Conservation (phyloP, 1,284 basidiomycete species). For the Puccinia triticina region DNA sequence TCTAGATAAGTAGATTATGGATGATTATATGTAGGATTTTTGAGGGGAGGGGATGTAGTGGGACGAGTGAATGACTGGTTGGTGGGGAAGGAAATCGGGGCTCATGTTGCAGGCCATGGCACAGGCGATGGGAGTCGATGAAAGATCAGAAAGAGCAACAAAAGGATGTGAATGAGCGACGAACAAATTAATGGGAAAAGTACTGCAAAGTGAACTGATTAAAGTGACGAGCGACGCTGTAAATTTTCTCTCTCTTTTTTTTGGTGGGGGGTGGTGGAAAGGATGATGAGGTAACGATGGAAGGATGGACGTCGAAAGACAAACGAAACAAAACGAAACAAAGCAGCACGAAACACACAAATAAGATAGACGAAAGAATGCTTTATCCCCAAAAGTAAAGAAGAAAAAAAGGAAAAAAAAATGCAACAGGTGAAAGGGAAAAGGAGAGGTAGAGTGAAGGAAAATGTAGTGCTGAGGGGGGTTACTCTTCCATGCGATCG, state of each 20-base stretch:
- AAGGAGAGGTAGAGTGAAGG: not conserved
- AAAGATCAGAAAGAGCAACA: too few species aligned
- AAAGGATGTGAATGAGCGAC: too few species aligned
- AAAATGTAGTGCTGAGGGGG: not conserved
- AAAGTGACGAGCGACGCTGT: too few species aligned
- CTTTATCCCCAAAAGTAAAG: not conserved
- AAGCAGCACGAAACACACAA: not conserved
- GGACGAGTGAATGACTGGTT: too few species aligned
- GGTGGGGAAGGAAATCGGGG: too few species aligned
- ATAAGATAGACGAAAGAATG: not conserved
- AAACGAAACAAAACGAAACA: not conserved
- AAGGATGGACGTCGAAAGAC: not conserved
- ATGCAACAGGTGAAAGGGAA: not conserved
- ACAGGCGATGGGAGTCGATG: too few species aligned
- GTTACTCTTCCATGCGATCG: constrained; percentile 17
- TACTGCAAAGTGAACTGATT: too few species aligned
- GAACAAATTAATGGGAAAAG: too few species aligned
- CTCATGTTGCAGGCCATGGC: too few species aligned
- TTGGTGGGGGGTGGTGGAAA: not conserved
- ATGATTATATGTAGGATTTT: not conserved
- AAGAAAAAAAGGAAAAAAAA: not conserved
- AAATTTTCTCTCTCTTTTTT: too few species aligned
- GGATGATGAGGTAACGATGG: not conserved
- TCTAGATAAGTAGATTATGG: not conserved
- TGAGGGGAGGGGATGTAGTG: not conserved